Percentiles rank a stretch among this genome's conserved stretches.
These are phyloP conservation scores for Rhizopus delemar DNA, from an alignment of 371 early-diverging fungal genomes.

Conservation along the genomic window DNA sequence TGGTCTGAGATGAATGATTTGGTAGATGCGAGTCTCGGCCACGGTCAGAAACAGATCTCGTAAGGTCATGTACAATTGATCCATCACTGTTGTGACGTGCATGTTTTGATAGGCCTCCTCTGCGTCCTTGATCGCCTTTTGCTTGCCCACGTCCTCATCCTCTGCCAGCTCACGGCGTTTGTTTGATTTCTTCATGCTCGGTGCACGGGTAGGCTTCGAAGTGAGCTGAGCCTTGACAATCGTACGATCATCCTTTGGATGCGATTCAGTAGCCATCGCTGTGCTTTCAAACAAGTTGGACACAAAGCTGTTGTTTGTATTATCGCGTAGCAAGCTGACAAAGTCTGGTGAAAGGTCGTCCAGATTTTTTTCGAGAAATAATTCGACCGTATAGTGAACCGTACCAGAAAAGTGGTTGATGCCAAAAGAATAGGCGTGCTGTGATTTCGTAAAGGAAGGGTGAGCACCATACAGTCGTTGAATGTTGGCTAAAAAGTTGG, in stretches of 20 bases:
- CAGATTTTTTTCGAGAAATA: constrained; percentile 69
- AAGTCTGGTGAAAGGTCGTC: constrained; percentile 78
- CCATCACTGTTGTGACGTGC: constrained; percentile 65
- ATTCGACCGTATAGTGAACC: constrained; percentile 64
- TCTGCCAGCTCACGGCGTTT: constrained; percentile 31
- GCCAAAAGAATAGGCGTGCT: constrained; percentile 56
- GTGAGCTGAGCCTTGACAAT: constrained; percentile 46
- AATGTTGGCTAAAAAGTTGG: constrained; percentile 42
- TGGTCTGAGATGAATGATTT: constrained; percentile 80
- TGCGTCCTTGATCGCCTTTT: constrained; percentile 41
- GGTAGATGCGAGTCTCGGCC: constrained; percentile 83
- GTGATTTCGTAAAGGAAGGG: constrained; percentile 38
- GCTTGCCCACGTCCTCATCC: constrained; percentile 7
- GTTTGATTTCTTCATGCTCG: constrained; percentile 55
- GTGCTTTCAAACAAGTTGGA: constrained; percentile 76
- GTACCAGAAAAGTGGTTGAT: constrained; percentile 69
- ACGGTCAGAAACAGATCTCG: constrained; percentile 71
- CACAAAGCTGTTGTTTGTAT: constrained; percentile 75
- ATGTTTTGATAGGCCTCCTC: constrained; percentile 53
- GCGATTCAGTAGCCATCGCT: constrained; percentile 75
- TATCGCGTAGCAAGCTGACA: constrained; percentile 70
- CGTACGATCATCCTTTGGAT: constrained; percentile 66
- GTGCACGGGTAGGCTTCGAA: constrained; percentile 66
- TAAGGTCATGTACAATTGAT: constrained; percentile 67
- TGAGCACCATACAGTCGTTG: constrained; percentile 37